Percentiles rank a stretch among this genome's conserved stretches.
Conservation (phyloP, 805 yeast genomes). For the Debaryomyces maramus region DNA sequence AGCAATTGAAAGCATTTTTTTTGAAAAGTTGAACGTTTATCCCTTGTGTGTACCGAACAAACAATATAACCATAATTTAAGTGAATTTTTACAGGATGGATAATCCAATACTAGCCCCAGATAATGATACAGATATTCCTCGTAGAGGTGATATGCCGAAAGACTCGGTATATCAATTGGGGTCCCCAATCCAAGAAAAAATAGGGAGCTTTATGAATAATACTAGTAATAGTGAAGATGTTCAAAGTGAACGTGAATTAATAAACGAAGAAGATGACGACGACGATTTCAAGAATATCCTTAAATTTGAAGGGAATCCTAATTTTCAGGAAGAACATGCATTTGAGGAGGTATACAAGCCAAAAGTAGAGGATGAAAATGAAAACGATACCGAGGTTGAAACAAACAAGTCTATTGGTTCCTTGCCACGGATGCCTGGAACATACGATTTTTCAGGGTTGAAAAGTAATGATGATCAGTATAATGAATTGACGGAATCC, state of each 20-base stretch:
- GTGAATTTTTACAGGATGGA: too few species aligned
- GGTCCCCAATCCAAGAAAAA: conserved; percentile 3
- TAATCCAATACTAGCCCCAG: background rate
- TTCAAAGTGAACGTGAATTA: background rate
- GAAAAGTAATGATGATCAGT: conserved; percentile 11
- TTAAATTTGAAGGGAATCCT: background rate
- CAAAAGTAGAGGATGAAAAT: background rate
- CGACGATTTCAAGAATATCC: background rate
- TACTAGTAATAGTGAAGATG: background rate
- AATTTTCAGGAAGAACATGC: background rate
- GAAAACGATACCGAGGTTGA: background rate
- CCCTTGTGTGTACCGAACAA: background rate
- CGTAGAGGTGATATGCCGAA: too few species aligned
- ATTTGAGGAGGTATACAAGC: background rate
- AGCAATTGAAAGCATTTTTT: background rate
- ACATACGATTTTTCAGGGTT: conserved; percentile 22
- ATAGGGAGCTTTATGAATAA: background rate
- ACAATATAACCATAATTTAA: too few species aligned
- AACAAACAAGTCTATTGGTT: conserved; percentile 3
- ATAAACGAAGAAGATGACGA: background rate
- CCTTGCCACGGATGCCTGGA: conserved; percentile 25
- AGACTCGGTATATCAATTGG: background rate
- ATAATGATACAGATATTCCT: background rate
- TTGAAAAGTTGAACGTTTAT: background rate
- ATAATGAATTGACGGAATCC: conserved; percentile 12